These are phyloP conservation scores for Nemania diffusa DNA, from an alignment of 2,329 filamentous ascomycete genomes.

Conservation along the genomic window DNA sequence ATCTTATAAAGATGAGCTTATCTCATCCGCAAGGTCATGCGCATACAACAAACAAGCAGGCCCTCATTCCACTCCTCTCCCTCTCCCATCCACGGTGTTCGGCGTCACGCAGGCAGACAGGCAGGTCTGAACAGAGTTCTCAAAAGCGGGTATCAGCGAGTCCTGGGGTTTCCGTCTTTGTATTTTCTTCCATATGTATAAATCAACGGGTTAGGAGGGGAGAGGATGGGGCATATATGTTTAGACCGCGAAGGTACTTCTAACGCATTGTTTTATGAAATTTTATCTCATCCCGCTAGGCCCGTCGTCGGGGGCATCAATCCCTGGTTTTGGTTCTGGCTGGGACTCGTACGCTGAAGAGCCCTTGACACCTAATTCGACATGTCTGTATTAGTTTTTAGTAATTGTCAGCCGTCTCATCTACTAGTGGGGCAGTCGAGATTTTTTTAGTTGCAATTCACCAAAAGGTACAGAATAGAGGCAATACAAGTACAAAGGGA, in stretches of 20 bases:
- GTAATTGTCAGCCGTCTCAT: too few species aligned
- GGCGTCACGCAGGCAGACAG: not conserved
- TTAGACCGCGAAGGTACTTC: not conserved
- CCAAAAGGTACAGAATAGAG: too few species aligned
- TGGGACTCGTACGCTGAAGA: not conserved
- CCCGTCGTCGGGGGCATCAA: not conserved
- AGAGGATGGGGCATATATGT: not conserved
- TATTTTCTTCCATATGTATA: not conserved
- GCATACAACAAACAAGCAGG: too few species aligned
- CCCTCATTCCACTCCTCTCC: not conserved
- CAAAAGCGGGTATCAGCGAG: not conserved
- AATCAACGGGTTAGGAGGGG: not conserved
- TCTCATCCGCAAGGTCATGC: too few species aligned
- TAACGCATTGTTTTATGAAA: not conserved
- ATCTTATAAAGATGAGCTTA: too few species aligned
- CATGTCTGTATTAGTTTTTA: too few species aligned
- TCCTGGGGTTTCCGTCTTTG: not conserved
- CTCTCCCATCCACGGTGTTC: not conserved
- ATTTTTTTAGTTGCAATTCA: too few species aligned
- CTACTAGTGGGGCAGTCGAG: too few species aligned
- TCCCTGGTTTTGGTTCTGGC: too few species aligned
- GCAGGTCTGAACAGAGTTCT: not conserved
- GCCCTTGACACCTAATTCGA: too few species aligned
- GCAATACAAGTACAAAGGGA: too few species aligned
- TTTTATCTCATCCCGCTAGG: not conserved